These are phyloP conservation scores for Sphenostylis stenocarpa DNA, from an alignment of 306 rosid genomes.

Conservation along the genomic window DNA sequence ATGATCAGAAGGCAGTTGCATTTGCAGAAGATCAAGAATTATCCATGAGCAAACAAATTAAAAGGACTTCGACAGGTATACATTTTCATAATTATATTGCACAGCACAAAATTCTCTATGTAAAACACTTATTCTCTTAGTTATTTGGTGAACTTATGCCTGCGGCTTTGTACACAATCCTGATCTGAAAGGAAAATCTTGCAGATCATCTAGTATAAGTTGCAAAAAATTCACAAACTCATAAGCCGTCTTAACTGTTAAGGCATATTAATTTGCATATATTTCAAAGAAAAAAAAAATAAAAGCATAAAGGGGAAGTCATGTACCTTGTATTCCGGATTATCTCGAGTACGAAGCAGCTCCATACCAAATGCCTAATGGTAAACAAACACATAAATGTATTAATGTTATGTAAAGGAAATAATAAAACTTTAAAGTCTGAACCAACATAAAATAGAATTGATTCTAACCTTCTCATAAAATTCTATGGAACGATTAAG, in stretches of 20 bases:
- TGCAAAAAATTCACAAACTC: constrained; percentile 12
- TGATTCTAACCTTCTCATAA: constrained; percentile 78
- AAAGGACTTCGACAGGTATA: not conserved
- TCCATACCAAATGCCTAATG: constrained; percentile 94
- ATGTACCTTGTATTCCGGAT: constrained; percentile 89
- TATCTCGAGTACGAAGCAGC: constrained; percentile 87
- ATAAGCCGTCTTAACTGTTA: not conserved
- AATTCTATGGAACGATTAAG: constrained; percentile 89
- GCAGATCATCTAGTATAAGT: constrained; percentile 3
- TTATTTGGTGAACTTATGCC: not conserved
- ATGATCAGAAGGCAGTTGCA: constrained; percentile 17
- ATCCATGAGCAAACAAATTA: not conserved
- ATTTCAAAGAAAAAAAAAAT: not conserved
- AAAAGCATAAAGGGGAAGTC: constrained; percentile 12
- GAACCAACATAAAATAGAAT: constrained; percentile 7
- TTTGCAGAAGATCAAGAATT: constrained; percentile 6
- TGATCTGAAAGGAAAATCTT: not conserved
- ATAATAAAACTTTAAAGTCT: not conserved
- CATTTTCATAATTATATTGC: constrained; percentile 16
- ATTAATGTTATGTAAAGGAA: not conserved
- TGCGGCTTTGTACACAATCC: not conserved
- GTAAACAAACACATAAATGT: constrained; percentile 24
- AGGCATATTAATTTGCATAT: constrained; percentile 8
- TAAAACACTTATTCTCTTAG: constrained; percentile 1
- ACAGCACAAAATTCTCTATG: constrained; percentile 10